Percentiles rank a stretch among this genome's conserved stretches.
phyloP scores from a whole-genome alignment of 345 rosid species.

The Syzygium aqueum region DNA sequence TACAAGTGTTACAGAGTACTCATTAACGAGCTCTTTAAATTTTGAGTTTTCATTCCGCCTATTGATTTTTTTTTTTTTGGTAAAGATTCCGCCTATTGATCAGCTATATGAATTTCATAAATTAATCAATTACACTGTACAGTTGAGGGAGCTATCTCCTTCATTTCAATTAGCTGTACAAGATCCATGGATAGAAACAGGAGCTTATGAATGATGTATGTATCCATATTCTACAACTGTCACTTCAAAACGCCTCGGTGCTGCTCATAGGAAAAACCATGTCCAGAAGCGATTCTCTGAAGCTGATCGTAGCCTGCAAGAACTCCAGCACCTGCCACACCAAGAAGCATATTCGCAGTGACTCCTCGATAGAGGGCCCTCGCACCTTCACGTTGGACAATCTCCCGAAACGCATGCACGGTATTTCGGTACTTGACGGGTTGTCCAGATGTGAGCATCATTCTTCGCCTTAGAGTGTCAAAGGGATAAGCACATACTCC shows the following conservation, averaged over 20 bases:
- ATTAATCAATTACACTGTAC: not conserved
- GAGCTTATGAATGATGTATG: not conserved
- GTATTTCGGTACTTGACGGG: constrained; percentile 50
- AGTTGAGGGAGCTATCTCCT: not conserved
- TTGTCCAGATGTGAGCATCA: constrained; percentile 96
- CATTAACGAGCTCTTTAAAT: not conserved
- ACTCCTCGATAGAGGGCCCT: constrained; percentile 66
- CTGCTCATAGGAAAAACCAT: constrained; percentile 24
- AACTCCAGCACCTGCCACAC: constrained; percentile 92
- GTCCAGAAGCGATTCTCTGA: constrained; percentile 48
- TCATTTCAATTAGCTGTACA: not conserved
- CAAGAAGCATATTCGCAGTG: constrained; percentile 91
- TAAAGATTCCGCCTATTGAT: not conserved
- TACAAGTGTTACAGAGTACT: not conserved
- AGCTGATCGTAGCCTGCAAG: constrained; percentile 91
- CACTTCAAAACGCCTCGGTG: constrained; percentile 23
- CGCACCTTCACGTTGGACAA: constrained; percentile 57
- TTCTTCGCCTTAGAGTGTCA: constrained; percentile 78
- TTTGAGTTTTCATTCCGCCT: not conserved
- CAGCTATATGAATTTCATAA: not conserved
- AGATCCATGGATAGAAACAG: not conserved
- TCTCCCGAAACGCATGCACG: constrained; percentile 61
- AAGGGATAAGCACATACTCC: constrained; percentile 91
- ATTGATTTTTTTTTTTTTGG: too few relatives aligned
- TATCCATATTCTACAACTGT: not conserved